Evolutionary conservation across 805 yeast genomes (phyloP), one percentile per base, ranked within the genome.

Genomic region (Isabelozyma gotoi): DNA sequence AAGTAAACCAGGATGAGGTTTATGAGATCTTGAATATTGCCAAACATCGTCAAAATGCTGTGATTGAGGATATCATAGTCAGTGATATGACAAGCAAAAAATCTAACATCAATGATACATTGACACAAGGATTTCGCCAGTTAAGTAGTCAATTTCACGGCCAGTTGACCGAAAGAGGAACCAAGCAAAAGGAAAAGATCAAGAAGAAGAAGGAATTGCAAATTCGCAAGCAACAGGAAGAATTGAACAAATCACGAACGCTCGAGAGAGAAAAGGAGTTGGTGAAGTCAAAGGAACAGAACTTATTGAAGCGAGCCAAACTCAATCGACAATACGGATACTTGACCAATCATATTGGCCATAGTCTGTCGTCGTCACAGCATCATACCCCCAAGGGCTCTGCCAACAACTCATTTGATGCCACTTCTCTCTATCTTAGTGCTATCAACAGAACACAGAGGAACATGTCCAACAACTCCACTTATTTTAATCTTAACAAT

Each of bases 41-140:
- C 2, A 45, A 48, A 11, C 42, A 46, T 17, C 19, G 20, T 6
- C 16, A 41, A 7, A 29, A 42, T 1, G 53, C 50, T 15, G 46
- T 52, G 16, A 44, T 66, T 3, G 42, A 51, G n/a, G 52, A 52
- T 21, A 48, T 71, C 7, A 32, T 45, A 1, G 33, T 69, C 3
- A 62, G 73, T 43, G 63, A 68, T 43, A 70, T 71, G 76, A 55
- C 68, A 0, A 24, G 37, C 5, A 50, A 45, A 11, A 53, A 59
- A 12, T 46, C 42, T 2, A 56, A 62, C 43, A 60, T 69, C 11
- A 59, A 57, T 39, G 62, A 56, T 6, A 44, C 55, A 4, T 47
- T 70, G 4, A 47, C 42, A 7, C 42, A 48, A 3, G 63, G 61
- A 5, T 52, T 71, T 19, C 21, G 51, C 7, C 42, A 48, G 4